Evolutionary conservation across 169 alveolate genomes (phyloP), one percentile per base, ranked within the genome.

Genomic region (Fabrea salina): DNA sequence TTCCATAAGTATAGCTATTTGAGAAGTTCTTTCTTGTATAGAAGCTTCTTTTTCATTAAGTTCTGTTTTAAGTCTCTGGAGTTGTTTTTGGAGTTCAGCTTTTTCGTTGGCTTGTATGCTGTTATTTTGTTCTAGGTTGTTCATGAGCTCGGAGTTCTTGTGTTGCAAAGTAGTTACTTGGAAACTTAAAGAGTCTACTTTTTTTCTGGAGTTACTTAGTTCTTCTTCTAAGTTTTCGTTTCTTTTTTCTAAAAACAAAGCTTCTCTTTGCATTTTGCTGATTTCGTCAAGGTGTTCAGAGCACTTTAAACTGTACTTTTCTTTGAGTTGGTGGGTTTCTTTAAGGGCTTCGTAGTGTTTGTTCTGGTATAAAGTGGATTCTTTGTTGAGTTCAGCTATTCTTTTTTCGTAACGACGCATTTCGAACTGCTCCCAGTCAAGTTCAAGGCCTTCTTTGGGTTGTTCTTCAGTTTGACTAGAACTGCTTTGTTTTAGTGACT

Each of bases 361-460:
- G 25, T 32, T 37, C n/a, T 61, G 74, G 11, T n/a, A 61, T 27
- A n/a, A 25, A 2, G 27, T 13, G 3, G 11, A 16, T 61, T 61
- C 74, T 35, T 37, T 27, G 39, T 35, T 37, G 39, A 61, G 74
- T 16, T 61, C 74, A 32, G 74, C 74, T 1, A 61, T 61, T 2
- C 32, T 61, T 35, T 30, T 61, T 30, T 61, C 53, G 39, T 61
- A 61, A 16, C 74, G 32, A 16, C 22, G 16, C 25, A 3, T 2
- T 61, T 61, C 74, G 32, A 61, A 37, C 1, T 16, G n/a, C 11
- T 61, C 74, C 74, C 74, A 61, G 13, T 8, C 41, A 61, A n/a
- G 11, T 37, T 33, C 43, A n/a, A 47, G 2, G 16, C 56, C 56
- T 47, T 47, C 50, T 37, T 30, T 61, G 32, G 8, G 11, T 37